Base-by-base conservation (phyloP, 108 stramenopile genomes). In the Conticribra weissflogii region DNA sequence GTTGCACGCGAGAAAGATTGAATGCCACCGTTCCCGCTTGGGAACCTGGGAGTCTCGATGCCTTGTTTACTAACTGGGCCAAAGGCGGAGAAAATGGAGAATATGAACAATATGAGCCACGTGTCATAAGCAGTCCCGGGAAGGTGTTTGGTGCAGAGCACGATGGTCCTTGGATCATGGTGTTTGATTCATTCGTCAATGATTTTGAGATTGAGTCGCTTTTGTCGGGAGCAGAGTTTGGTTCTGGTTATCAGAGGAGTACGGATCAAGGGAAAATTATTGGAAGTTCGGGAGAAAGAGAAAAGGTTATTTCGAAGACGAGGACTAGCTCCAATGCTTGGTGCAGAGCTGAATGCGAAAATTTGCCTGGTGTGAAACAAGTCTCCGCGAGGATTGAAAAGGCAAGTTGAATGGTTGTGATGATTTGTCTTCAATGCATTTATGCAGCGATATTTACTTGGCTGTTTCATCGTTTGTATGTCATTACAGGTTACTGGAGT, bases 291-390 rank as follows among this genome's bases (percentile, higher is more conserved):
- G 86, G 86, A 29, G 87, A 86, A 36, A 68, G 49, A 59, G 81
- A 69, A 30, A 81, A 85, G 46, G 57, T 82, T 22, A 60, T 79
- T 0, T 82, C 80, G 16, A 60, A 55, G 33, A 47, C 53, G 23
- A 55, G 87, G n/a, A 88, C 87, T 3, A 74, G 72, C 22, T 61
- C 63, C 9, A 88, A 88, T 68, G 83, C 83, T 1, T 88, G 87
- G 87, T 88, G 87, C 48, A 53, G 54, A n/a, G 23, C 27, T 29
- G 50, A 74, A 29, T 88, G 87, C 52, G 85, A 86, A 66, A 27
- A 33, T 0, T n/a, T 84, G 54, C 82, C 80, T 24, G 62, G 64
- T 2, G 83, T 86, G 1, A 55, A 24, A 48, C 44, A 56, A 19
- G 81, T 84, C 22, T 59, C 81, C 23, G 25, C 24, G 18, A 36